phyloP scores from a whole-genome alignment of 345 rosid genomes.

The Acer campestre region DNA sequence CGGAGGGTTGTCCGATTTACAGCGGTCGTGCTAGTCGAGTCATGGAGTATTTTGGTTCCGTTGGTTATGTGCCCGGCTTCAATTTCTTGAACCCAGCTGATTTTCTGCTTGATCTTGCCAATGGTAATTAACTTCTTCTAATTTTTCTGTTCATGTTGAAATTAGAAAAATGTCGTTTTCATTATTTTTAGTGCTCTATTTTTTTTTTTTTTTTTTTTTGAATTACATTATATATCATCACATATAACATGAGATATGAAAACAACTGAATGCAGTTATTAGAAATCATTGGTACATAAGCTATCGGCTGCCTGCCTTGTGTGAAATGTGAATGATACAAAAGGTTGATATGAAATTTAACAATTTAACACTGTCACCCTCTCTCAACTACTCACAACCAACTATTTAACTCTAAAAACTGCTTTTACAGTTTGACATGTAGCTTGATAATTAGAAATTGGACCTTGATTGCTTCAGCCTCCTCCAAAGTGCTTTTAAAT shows the following conservation, averaged over 20 bases:
- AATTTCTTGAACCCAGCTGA: constrained; percentile 83
- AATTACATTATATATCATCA: background rate
- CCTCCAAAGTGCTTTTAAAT: background rate
- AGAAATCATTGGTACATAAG: constrained; percentile 8
- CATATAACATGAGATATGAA: constrained; percentile 28
- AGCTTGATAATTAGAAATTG: background rate
- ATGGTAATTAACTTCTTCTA: constrained; percentile 47
- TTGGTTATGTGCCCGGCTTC: constrained; percentile 64
- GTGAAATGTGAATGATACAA: background rate
- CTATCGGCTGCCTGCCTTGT: background rate
- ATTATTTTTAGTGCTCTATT: background rate
- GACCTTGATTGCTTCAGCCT: background rate
- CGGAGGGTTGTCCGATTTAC: constrained; percentile 78
- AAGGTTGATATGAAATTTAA: background rate
- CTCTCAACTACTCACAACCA: constrained; percentile 18
- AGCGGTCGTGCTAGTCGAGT: constrained; percentile 60
- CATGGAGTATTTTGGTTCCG: constrained; percentile 72
- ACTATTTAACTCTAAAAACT: background rate
- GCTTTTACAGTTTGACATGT: background rate
- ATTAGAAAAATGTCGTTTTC: background rate
- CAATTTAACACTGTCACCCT: background rate
- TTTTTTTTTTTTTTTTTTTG: no score
- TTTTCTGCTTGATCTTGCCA: constrained; percentile 91
- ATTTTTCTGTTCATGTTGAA: background rate
- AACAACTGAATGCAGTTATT: constrained; percentile 10